A percentile compares a stretch with the other conserved stretches of the same genome.
These are phyloP conservation scores for Stachybotrys echinatus DNA, from an alignment of 2,329 filamentous ascomycete genomes.

Conservation along the genomic window DNA sequence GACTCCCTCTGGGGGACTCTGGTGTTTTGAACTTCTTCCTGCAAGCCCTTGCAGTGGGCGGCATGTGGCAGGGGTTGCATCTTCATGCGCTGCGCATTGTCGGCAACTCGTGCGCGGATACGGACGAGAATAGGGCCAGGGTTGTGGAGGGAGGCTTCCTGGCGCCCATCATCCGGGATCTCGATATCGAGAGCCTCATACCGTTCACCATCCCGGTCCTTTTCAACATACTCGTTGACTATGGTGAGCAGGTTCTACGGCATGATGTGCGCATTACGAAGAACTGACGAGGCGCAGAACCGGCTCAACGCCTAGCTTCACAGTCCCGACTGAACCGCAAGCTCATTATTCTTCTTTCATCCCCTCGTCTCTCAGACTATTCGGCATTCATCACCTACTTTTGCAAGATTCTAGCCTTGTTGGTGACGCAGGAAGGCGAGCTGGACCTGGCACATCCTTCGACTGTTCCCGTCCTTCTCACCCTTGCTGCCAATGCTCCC, in stretches of 20 bases:
- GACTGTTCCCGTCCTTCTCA: constrained; percentile 45
- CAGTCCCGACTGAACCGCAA: constrained; percentile 42
- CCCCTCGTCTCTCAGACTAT: constrained; percentile 35
- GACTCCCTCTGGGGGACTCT: constrained; percentile 51
- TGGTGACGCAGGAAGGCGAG: constrained; percentile 49
- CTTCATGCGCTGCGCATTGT: constrained; percentile 52
- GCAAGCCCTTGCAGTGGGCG: constrained; percentile 32
- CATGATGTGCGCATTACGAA: not conserved
- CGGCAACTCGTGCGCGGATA: constrained; percentile 60
- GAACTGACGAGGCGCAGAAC: constrained; percentile 32
- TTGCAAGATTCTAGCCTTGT: constrained; percentile 51
- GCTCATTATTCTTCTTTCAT: constrained; percentile 44
- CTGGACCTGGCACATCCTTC: constrained; percentile 33
- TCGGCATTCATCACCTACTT: constrained; percentile 43
- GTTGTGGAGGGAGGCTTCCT: constrained; percentile 46
- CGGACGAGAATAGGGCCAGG: constrained; percentile 54
- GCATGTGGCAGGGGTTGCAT: constrained; percentile 36
- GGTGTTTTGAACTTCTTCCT: constrained; percentile 54
- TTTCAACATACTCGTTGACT: constrained; percentile 59
- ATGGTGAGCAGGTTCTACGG: constrained; percentile 37
- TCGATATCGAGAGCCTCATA: constrained; percentile 42
- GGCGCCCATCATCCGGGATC: constrained; percentile 38
- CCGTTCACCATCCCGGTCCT: constrained; percentile 53
- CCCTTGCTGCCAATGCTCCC: constrained; percentile 36
- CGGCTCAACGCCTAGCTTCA: constrained; percentile 51